Evolutionary conservation across 1,284 basidiomycete species (phyloP), one percentile per base, ranked within the genome.

Genomic region (Rhodotorula sp.): DNA sequence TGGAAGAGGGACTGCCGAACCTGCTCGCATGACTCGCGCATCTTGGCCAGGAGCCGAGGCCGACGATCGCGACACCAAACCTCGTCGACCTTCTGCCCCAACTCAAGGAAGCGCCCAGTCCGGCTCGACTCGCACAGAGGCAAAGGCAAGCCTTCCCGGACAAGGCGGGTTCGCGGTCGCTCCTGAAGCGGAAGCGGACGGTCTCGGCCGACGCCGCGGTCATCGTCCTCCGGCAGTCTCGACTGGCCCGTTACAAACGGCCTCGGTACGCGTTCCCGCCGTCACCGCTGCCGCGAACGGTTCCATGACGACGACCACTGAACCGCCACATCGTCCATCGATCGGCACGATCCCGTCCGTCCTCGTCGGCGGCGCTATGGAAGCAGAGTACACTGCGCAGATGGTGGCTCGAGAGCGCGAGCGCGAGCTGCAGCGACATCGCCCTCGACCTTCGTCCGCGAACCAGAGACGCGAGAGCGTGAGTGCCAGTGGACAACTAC

Each of bases 211-310:
- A 24, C 37, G 69, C 4, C 37, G 69, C 15, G 69, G 69, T 4
- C 69, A 68, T n/a, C 69, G 66, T 26, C 69, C 69, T n/a, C 62
- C 69, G 3, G 55, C 69, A 17, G 66, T 71, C 26, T 22, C 60
- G n/a, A 65, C 69, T 3, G 15, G n/a, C 51, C 6, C n/a, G 55
- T 0, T 42, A 54, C 33, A 24, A 3, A 10, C 48, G 8, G 24
- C 44, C n/a, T 26, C 56, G n/a, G 29, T 3, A 20, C 53, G 30
- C n/a, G 18, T 46, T 37, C 60, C 44, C 33, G 54, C 30, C 6
- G 45, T 45, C 24, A 26, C 44, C 37, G 12, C 29, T 42, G 26
- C 49, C 49, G 33, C 42, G 6, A n/a, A 17, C 60, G 30, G 49
- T 1, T 29, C 26, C 0, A 37, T 14, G 14, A 24, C 29, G 26